These are phyloP conservation scores for Fusarium sp. DNA, from an alignment of 2,329 filamentous ascomycete species.

Conservation along the genomic window DNA sequence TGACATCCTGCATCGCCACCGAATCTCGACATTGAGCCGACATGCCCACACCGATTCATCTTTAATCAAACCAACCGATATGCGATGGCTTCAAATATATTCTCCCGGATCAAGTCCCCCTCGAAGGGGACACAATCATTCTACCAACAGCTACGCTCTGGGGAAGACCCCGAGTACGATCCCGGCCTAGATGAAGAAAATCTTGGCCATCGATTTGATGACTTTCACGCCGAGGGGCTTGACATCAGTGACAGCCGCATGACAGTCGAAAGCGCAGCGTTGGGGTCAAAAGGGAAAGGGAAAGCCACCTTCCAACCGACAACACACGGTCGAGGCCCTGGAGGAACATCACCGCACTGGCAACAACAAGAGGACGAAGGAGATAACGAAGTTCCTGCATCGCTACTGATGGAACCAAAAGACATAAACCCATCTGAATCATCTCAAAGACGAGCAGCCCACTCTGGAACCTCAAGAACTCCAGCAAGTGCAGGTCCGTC, in stretches of 20 bases:
- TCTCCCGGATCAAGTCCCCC: conserved; percentile 57
- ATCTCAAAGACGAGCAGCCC: conserved; percentile 36
- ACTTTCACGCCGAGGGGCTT: conserved; percentile 62
- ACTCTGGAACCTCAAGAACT: conserved; percentile 23
- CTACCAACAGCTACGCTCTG: conserved; percentile 62
- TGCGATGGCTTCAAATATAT: conserved; percentile 62
- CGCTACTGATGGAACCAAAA: conserved; percentile 69
- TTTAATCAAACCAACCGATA: conserved; percentile 21
- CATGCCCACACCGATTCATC: conserved; percentile 25
- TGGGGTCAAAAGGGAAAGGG: conserved; percentile 37
- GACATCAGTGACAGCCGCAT: conserved; percentile 61
- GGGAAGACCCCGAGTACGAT: conserved; percentile 56
- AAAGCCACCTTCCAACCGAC: conserved; percentile 17
- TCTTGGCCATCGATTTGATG: conserved; percentile 63
- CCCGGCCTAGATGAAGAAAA: conserved; percentile 66
- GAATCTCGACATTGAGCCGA: conserved; percentile 21
- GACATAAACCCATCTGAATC: conserved; percentile 42
- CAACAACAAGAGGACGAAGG: conserved; percentile 60
- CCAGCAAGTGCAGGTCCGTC: conserved; percentile 54
- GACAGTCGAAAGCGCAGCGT: conserved; percentile 56
- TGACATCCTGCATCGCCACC: neutral
- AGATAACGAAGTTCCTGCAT: conserved; percentile 73
- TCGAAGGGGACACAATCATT: conserved; percentile 56
- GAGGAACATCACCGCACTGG: conserved; percentile 43
- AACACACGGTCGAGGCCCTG: conserved; percentile 30